These are phyloP conservation scores for Dryas drummondii DNA, from an alignment of 306 rosid species.

Conservation along the genomic window DNA sequence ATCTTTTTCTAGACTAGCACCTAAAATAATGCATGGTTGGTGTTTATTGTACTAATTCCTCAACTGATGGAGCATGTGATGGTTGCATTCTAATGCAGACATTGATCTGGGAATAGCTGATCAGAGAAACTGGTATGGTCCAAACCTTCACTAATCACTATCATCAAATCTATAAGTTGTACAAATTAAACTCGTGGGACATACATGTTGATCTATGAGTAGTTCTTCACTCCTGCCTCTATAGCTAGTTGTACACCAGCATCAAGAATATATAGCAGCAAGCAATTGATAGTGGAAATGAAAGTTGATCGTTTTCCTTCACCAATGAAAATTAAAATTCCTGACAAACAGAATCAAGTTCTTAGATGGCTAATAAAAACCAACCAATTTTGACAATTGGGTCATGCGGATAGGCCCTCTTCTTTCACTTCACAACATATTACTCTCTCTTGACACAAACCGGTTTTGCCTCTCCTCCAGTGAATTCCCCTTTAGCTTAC, in stretches of 20 bases:
- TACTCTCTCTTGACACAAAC: constrained; percentile 37
- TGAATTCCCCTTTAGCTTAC: constrained; percentile 5
- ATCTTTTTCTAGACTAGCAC: too few relatives aligned
- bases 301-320: constrained; percentile 24
- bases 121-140: too few relatives aligned
- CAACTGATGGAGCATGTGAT: too few relatives aligned
- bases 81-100: too few relatives aligned
- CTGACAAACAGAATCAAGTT: constrained; percentile 57
- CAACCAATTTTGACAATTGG: constrained; percentile 15
- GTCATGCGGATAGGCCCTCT: constrained; percentile 27
- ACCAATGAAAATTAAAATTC: constrained; percentile 31
- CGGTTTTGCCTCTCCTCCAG: constrained; percentile 25
- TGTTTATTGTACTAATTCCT: too few relatives aligned
- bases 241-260: background rate
- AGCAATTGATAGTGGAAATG: constrained; percentile 33
- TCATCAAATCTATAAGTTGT: too few relatives aligned
- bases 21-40: too few relatives aligned
- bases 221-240: background rate
- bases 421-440: constrained; percentile 28
- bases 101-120: too few relatives aligned
- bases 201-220: too few relatives aligned
- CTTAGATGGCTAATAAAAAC: constrained; percentile 32
- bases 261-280: constrained; percentile 11
- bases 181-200: too few relatives aligned
- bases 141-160: too few relatives aligned